A percentile compares a stretch with the other conserved stretches of the same genome.
Conservation (phyloP, 805 yeast genomes). For the Ogataea chonburiensis region DNA sequence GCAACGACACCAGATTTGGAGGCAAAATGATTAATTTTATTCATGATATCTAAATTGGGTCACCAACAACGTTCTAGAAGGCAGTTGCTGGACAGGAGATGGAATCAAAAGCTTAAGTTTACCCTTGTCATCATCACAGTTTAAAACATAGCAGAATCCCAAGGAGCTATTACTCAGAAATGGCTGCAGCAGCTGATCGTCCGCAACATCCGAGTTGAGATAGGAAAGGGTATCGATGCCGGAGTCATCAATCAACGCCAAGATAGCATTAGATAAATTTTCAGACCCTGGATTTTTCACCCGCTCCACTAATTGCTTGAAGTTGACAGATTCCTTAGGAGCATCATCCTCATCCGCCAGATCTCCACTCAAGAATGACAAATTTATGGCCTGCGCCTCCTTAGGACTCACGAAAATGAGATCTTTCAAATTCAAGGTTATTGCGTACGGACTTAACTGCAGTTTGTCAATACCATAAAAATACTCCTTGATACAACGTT, state of each 20-base stretch:
- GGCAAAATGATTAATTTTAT: slow-evolving; percentile 33
- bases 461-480: slow-evolving; percentile 75
- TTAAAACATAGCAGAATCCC: slow-evolving; percentile 71
- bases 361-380: slow-evolving; percentile 31
- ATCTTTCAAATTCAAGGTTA: slow-evolving; percentile 65
- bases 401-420: slow-evolving; percentile 62
- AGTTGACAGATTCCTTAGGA: slow-evolving; percentile 13
- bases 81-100: slow-evolving; percentile 76
- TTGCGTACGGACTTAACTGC: slow-evolving; percentile 80
- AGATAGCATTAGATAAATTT: slow-evolving; percentile 69
- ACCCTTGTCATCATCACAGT: slow-evolving; percentile 64
- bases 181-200: slow-evolving; percentile 33
- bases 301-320: slow-evolving; percentile 24
- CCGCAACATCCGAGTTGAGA: slow-evolving; percentile 35
- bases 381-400: slow-evolving; percentile 22
- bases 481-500: slow-evolving; percentile 77
- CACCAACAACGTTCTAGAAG: slow-evolving; percentile 67
- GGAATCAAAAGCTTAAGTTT: slow-evolving; percentile 77
- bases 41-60: slow-evolving; percentile 85
- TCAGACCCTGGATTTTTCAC: slow-evolving; percentile 45
- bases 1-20: slow-evolving; percentile 12
- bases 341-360: slow-evolving; percentile 24
- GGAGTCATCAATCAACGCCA: slow-evolving; percentile 37
- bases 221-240: slow-evolving; percentile 26
- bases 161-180: slow-evolving; percentile 40